These are phyloP conservation scores for Populus deltoides DNA, from an alignment of 345 rosid genomes.

Conservation along the genomic window DNA sequence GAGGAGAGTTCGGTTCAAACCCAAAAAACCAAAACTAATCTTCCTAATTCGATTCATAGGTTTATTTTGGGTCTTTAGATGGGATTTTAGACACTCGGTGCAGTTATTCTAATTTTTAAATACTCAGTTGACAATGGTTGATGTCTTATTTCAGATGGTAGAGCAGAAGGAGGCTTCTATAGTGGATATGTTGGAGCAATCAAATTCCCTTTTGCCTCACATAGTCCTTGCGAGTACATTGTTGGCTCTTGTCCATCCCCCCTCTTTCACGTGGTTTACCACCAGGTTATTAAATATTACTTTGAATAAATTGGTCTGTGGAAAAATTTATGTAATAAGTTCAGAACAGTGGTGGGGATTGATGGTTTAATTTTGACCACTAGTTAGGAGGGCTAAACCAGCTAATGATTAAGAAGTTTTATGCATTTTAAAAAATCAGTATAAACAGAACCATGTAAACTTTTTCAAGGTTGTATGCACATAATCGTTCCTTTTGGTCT, in stretches of 20 bases:
- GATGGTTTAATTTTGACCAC: background rate
- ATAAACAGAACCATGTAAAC: background rate
- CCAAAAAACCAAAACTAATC: too few species aligned
- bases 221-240: conserved; percentile 80
- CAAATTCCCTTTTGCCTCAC: conserved; percentile 82
- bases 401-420: background rate
- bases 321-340: background rate
- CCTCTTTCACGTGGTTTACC: conserved; percentile 95
- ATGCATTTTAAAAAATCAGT: background rate
- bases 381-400: background rate
- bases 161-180: conserved; percentile 38
- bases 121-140: background rate
- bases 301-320: conserved; percentile 3
- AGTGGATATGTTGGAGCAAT: conserved; percentile 56
- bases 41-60: too few species aligned
- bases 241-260: conserved; percentile 86
- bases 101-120: background rate
- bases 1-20: too few species aligned
- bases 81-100: background rate
- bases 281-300: conserved; percentile 47
- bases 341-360: background rate
- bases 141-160: conserved; percentile 31
- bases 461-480: background rate
- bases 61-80: too few species aligned
- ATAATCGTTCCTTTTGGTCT: conserved; percentile 1